phyloP scores from a whole-genome alignment of 108 stramenopile species.

The Nitzschia sp. region DNA sequence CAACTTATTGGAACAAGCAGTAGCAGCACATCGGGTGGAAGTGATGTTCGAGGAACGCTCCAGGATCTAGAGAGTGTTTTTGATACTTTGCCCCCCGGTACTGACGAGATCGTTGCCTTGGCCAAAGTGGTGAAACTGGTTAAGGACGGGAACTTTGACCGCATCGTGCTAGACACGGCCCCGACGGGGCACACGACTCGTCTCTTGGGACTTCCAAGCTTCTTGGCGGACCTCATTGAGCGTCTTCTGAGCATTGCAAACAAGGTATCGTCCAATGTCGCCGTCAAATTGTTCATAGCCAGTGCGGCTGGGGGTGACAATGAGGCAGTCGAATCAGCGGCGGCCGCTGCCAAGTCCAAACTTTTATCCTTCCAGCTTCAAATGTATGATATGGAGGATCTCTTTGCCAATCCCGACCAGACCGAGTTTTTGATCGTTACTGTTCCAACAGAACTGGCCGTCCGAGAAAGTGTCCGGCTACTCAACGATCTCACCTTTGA shows the following conservation, averaged over 20 bases:
- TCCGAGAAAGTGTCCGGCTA: slow-evolving; percentile 81
- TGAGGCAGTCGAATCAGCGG: slow-evolving; percentile 68
- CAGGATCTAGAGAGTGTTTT: slow-evolving; percentile 74
- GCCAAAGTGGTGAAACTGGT: slow-evolving; percentile 88
- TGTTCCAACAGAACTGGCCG: slow-evolving; percentile 86
- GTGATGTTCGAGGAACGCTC: slow-evolving; percentile 60
- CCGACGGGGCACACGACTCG: slow-evolving; percentile 96
- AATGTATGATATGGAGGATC: slow-evolving; percentile 90
- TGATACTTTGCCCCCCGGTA: slow-evolving; percentile 91
- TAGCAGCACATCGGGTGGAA: slow-evolving; percentile 20
- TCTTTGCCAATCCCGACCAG: slow-evolving; percentile 78
- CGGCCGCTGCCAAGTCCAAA: slow-evolving; percentile 63
- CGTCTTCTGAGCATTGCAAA: slow-evolving; percentile 59
- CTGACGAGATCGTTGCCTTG: slow-evolving; percentile 92
- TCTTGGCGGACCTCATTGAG: slow-evolving; percentile 84
- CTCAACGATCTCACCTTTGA: slow-evolving; percentile 89
- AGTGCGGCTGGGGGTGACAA: slow-evolving; percentile 38
- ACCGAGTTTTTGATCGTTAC: slow-evolving; percentile 94
- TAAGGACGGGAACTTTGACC: slow-evolving; percentile 84
- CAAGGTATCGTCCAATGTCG: slow-evolving; percentile 76
- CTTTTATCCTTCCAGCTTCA: slow-evolving; percentile 82
- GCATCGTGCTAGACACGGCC: slow-evolving; percentile 94
- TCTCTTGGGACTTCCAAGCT: slow-evolving; percentile 85
- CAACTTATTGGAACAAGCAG: slow-evolving; percentile 58
- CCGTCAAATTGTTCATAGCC: slow-evolving; percentile 63